Conservation (phyloP, 169 alveolate species). For the Cyclospora cayetanensis region DNA sequence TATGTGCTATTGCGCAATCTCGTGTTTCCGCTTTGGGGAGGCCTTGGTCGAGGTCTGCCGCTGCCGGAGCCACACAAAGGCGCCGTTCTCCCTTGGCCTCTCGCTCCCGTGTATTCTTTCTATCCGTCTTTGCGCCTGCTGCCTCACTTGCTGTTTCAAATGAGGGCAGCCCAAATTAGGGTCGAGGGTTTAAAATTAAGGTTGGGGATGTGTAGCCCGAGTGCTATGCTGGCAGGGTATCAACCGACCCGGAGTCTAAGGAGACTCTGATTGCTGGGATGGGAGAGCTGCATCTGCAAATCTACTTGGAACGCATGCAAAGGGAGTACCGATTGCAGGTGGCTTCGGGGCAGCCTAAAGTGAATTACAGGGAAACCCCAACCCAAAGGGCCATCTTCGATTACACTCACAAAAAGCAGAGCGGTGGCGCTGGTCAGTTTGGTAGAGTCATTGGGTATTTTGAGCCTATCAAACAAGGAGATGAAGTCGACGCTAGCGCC, state of each 20-base stretch:
- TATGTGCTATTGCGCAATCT: too few species aligned
- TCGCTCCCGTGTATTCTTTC: too few species aligned
- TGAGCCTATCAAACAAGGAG: slow-evolving; percentile 87
- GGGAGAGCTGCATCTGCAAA: slow-evolving; percentile 96
- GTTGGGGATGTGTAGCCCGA: too few species aligned
- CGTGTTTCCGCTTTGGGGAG: too few species aligned
- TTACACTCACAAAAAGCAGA: slow-evolving; percentile 94
- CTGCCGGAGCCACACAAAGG: too few species aligned
- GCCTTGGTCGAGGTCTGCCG: too few species aligned
- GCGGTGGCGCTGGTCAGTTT: slow-evolving; percentile 99
- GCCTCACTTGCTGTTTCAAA: too few species aligned
- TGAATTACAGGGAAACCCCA: slow-evolving; percentile 84
- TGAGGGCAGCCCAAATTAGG: too few species aligned
- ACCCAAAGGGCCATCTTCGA: slow-evolving; percentile 82
- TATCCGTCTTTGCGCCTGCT: too few species aligned
- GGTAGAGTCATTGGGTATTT: slow-evolving; percentile 93
- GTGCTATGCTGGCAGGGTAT: slow-evolving; percentile 89
- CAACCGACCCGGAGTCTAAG: slow-evolving; percentile 90
- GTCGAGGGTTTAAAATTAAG: too few species aligned
- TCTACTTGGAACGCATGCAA: slow-evolving; percentile 94
- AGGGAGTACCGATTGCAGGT: slow-evolving; percentile 91
- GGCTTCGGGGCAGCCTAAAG: slow-evolving; percentile 92
- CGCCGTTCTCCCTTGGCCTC: too few species aligned
- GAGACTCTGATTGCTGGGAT: slow-evolving; percentile 94
- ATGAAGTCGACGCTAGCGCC: slow-evolving; percentile 44